Evolutionary conservation across 2,329 filamentous ascomycete genomes (phyloP).

Genomic region (Microascus cirrosus): DNA sequence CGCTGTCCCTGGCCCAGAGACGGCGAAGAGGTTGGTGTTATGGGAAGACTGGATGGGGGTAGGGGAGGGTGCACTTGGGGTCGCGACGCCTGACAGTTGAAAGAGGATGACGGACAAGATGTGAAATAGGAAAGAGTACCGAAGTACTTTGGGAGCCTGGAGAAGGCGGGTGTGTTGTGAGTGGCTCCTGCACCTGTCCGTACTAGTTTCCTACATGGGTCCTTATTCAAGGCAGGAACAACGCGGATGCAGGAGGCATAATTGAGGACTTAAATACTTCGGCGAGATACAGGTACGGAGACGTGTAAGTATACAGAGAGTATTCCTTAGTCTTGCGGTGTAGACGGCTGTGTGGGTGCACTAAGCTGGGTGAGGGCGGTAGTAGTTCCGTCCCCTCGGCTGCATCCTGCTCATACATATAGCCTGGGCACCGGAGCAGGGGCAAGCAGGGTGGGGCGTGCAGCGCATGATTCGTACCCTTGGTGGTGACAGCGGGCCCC

Average conservation of each 20-base stretch:
- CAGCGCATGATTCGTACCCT: conserved; percentile 1
- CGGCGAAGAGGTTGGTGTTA: not conserved
- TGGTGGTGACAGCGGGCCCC: conserved; percentile 1
- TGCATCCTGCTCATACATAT: not conserved
- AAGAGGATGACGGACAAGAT: not conserved
- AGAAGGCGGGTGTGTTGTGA: not conserved
- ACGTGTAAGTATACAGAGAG: not conserved
- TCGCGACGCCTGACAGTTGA: not conserved
- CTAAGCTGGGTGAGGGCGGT: not conserved
- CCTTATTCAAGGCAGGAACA: not conserved
- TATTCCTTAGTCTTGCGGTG: not conserved
- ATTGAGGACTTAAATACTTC: conserved; percentile 4
- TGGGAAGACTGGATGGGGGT: not conserved
- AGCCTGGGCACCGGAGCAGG: not conserved
- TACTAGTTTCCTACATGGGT: not conserved
- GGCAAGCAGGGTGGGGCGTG: not conserved
- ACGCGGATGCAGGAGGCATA: conserved; percentile 3
- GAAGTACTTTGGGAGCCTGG: not conserved
- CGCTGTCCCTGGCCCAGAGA: not conserved
- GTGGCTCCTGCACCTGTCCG: not conserved
- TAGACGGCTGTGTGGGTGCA: not conserved
- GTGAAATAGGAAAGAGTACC: not conserved
- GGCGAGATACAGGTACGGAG: not conserved
- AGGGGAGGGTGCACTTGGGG: not conserved
- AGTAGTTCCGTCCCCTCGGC: conserved; percentile 4